Conservation (phyloP, 2,329 filamentous ascomycete species). For the Xylariaceae sp. region DNA sequence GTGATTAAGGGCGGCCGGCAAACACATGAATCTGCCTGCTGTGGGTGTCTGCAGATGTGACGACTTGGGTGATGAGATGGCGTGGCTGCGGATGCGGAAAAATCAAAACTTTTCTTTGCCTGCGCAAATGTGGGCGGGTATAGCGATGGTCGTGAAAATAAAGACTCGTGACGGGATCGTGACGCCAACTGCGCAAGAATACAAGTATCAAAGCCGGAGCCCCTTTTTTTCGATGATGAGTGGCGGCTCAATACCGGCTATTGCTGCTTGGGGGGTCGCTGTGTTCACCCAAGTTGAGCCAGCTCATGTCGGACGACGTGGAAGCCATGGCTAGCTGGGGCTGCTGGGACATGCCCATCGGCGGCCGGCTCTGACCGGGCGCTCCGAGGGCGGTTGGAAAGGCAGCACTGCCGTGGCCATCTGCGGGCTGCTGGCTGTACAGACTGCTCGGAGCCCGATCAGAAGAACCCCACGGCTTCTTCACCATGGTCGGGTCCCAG, state of each 20-base stretch:
- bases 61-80: too few relatives aligned
- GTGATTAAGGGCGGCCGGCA: background rate
- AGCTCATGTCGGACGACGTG: slow-evolving; percentile 64
- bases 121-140: slow-evolving; percentile 12
- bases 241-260: slow-evolving; percentile 3
- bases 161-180: slow-evolving; percentile 15
- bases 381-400: slow-evolving; percentile 35
- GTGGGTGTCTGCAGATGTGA: background rate
- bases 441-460: slow-evolving; percentile 45
- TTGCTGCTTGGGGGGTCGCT: slow-evolving; percentile 49
- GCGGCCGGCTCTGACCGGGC: slow-evolving; percentile 20
- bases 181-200: slow-evolving; percentile 4
- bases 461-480: slow-evolving; percentile 38
- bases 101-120: background rate
- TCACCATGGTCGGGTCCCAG: slow-evolving; percentile 42
- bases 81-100: too few relatives aligned
- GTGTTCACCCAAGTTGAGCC: slow-evolving; percentile 61
- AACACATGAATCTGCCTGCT: background rate
- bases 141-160: slow-evolving; percentile 17
- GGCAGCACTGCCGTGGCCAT: slow-evolving; percentile 22
- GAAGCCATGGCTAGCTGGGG: slow-evolving; percentile 43
- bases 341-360: slow-evolving; percentile 36
- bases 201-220: background rate
- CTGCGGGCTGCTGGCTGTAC: slow-evolving; percentile 42
- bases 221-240: background rate